Conservation (phyloP, 2,329 filamentous ascomycete species). For the Macroventuria anomochaeta region DNA sequence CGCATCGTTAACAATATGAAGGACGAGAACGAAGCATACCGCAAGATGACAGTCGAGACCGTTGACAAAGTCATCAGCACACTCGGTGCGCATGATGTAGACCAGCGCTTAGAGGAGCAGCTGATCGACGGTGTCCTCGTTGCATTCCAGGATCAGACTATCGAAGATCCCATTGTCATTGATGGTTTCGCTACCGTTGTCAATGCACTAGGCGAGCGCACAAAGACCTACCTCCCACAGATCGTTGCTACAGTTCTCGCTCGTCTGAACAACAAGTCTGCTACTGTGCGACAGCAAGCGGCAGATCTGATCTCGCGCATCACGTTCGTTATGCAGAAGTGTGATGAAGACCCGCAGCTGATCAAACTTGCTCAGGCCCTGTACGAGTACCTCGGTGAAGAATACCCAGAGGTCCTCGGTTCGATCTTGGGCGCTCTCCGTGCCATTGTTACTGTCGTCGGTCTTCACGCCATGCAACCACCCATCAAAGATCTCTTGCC, state of each 20-base stretch:
- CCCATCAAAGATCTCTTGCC: conserved; percentile 96
- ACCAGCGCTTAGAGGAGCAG: conserved; percentile 88
- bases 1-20: conserved; percentile 94
- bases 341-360: conserved; percentile 93
- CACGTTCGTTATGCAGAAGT: conserved; percentile 99
- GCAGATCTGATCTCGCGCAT: conserved; percentile 96
- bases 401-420: conserved; percentile 96
- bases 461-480: conserved; percentile 97
- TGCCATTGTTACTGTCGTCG: conserved; percentile 96
- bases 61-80: conserved; percentile 95
- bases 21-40: conserved; percentile 96
- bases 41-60: conserved; percentile 99
- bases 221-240: conserved; percentile 95
- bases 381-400: conserved; percentile 97
- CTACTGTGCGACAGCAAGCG: conserved; percentile 94
- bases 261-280: conserved; percentile 96
- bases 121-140: conserved; percentile 94
- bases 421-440: conserved; percentile 94
- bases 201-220: conserved; percentile 89
- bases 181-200: conserved; percentile 98
- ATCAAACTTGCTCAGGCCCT: conserved; percentile 92
- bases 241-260: conserved; percentile 97
- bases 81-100: conserved; percentile 91
- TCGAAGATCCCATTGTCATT: conserved; percentile 93
- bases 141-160: conserved; percentile 96